Evolutionary conservation across 352 stramenopile species (phyloP).

Genomic region (Phytophthora palmivora): DNA sequence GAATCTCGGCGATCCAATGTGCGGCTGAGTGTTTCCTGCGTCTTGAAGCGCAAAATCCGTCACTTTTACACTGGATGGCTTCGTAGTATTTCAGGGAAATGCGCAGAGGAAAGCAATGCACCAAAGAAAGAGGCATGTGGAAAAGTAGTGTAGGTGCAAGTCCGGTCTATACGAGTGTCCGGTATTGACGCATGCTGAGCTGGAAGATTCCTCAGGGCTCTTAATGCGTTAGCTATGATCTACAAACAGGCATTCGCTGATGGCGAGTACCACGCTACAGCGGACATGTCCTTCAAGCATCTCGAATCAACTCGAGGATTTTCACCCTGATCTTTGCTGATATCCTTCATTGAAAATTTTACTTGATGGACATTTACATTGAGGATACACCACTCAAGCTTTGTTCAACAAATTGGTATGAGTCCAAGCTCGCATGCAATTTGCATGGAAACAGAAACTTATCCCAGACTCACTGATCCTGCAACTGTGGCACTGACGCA

Average conservation of each 20-base stretch:
- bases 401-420: neutral
- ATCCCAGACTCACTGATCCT: neutral
- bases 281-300: slow-evolving; percentile 17
- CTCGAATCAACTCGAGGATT: too few species aligned
- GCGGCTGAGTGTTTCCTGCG: slow-evolving; percentile 28
- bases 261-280: slow-evolving; percentile 15
- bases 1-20: slow-evolving; percentile 3
- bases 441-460: too few species aligned
- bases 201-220: slow-evolving; percentile 14
- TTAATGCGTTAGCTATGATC: slow-evolving; percentile 17
- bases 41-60: slow-evolving; percentile 3
- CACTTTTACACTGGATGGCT: slow-evolving; percentile 17
- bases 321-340: neutral
- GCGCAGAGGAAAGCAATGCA: slow-evolving; percentile 4
- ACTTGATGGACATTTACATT: slow-evolving; percentile 11
- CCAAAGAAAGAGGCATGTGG: too few species aligned
- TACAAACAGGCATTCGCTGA: slow-evolving; percentile 5
- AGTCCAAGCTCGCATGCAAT: too few species aligned
- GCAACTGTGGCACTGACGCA: slow-evolving; percentile 23
- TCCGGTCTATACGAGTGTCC: slow-evolving; percentile 18
- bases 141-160: slow-evolving; percentile 2
- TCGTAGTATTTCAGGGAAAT: slow-evolving; percentile 17
- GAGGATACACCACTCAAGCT: slow-evolving; percentile 7
- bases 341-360: slow-evolving; percentile 17
- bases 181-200: slow-evolving; percentile 12